Evolutionary conservation across 73 alveolate genomes (phyloP).

Genomic region (Halteria grandinella): DNA sequence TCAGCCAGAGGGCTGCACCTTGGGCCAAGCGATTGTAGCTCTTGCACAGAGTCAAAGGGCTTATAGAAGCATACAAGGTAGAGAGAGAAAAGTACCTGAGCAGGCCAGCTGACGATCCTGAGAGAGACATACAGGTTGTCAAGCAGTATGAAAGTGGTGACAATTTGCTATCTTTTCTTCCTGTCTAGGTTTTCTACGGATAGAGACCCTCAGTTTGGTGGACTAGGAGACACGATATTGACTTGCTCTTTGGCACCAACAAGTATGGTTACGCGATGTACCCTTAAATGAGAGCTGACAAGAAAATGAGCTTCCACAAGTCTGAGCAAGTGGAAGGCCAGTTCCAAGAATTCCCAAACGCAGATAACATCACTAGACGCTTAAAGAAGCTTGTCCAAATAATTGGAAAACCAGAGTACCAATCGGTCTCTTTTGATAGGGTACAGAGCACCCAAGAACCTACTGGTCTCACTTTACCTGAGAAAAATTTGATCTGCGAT

Average conservation of each 20-base stretch:
- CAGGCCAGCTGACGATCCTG: constrained; percentile 27
- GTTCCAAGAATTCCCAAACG: constrained; percentile 95
- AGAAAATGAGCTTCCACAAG: constrained; percentile 81
- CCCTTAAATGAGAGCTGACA: constrained; percentile 84
- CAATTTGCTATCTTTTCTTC: constrained; percentile 94
- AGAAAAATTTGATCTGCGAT: constrained; percentile 81
- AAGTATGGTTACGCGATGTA: constrained; percentile 98
- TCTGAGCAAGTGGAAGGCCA: constrained; percentile 78
- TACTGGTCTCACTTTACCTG: constrained; percentile 89
- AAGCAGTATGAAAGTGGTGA: constrained; percentile 88
- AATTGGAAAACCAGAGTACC: constrained; percentile 78
- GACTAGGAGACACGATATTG: constrained; percentile 97
- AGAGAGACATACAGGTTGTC: constrained; percentile 62
- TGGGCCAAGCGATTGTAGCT: constrained; percentile 96
- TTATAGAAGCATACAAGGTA: constrained; percentile 90
- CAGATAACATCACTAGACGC: constrained; percentile 96
- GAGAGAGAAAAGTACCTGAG: constrained; percentile 74
- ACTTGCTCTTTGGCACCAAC: constrained; percentile 95
- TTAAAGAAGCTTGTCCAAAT: constrained; percentile 91
- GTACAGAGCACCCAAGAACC: constrained; percentile 76
- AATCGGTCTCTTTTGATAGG: constrained; percentile 67
- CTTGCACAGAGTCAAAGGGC: constrained; percentile 82
- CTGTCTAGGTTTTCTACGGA: constrained; percentile 85
- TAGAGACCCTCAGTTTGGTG: constrained; percentile 98
- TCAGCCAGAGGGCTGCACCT: constrained; percentile 95